Evolutionary conservation across 176 grass and related monocot genomes (phyloP), one percentile per base, ranked within the genome.

Genomic region (Ampelocalamus luodianensis): DNA sequence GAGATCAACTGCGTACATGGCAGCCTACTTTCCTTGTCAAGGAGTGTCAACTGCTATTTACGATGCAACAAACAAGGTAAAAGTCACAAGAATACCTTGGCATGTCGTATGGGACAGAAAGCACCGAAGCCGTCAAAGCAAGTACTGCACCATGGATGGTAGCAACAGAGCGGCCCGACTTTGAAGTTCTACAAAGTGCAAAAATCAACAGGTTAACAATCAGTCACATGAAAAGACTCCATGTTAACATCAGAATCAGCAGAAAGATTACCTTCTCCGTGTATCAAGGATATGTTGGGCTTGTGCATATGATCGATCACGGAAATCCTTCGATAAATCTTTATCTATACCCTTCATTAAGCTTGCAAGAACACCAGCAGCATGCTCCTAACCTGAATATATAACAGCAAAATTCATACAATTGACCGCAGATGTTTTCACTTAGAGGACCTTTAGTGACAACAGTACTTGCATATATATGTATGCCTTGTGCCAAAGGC

Each of bases 91-190:
- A 14, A 43, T 95, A 98, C 96, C 93, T 89, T 71, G 96, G 96
- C 96, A 98, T 95, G 78, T 98, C 93, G 43, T 98, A 98, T 43
- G 96, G 93, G 83, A 95, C 91, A 72, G 96, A 98, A 73, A 98
- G 88, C 44, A 95, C 91, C 8, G 93, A 98, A 82, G 96, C 85
- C 8, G 96, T 85, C 91, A 98, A 90, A 87, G 96, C 88, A 86
- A 98, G 96, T 38, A 91, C 93, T 40, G 90, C 85, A 84, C 96
- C 96, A 89, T 98, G 96, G 74, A 89, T 80, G 73, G 93, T 88
- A 67, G 90, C 87, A 82, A 95, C 75, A n/a, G 91, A 72, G 50
- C 86, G 81, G 49, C 87, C 65, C 16, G 88, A 92, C 67, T 90
- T 79, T 38, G 70, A 71, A 64, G 84, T 89, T 88, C 96, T 98